These are phyloP conservation scores for Podosphaera fusca DNA, from an alignment of 2,329 filamentous ascomycete species.

Conservation along the genomic window DNA sequence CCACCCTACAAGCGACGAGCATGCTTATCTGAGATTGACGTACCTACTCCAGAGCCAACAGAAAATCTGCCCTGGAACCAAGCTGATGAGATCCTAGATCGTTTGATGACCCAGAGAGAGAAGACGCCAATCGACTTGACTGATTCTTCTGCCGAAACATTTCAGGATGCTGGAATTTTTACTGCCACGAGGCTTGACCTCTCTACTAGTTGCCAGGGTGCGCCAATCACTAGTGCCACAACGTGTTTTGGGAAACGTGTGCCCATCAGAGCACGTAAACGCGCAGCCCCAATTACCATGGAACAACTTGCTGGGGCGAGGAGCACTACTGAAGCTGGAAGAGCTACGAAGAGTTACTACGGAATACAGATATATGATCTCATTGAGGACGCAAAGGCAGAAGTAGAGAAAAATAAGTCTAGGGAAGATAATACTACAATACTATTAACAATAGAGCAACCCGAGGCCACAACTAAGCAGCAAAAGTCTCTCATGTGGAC, in stretches of 20 bases:
- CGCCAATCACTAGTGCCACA: constrained; percentile 8
- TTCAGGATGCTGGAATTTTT: neutral
- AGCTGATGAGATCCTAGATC: constrained; percentile 2
- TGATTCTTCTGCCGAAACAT: neutral
- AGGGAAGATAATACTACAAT: constrained; percentile 20
- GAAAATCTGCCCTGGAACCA: neutral
- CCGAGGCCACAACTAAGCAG: constrained; percentile 9
- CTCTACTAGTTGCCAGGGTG: constrained; percentile 5
- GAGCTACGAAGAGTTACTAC: constrained; percentile 60
- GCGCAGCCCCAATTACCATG: constrained; percentile 27
- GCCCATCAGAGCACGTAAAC: constrained; percentile 30
- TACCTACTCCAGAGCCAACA: neutral
- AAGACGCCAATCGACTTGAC: neutral
- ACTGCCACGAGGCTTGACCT: neutral
- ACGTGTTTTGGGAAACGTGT: constrained; percentile 27
- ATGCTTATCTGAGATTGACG: constrained; percentile 6
- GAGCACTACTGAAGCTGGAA: constrained; percentile 41
- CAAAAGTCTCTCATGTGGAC: constrained; percentile 53
- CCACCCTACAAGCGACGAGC: constrained; percentile 21
- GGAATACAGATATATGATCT: constrained; percentile 78
- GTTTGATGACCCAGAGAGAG: constrained; percentile 4
- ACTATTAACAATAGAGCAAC: constrained; percentile 20
- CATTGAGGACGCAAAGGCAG: constrained; percentile 44
- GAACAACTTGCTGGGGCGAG: constrained; percentile 44
- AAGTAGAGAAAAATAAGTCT: constrained; percentile 12